Evolutionary conservation across 352 stramenopile genomes (phyloP).

Genomic region (Phytophthora sojae): DNA sequence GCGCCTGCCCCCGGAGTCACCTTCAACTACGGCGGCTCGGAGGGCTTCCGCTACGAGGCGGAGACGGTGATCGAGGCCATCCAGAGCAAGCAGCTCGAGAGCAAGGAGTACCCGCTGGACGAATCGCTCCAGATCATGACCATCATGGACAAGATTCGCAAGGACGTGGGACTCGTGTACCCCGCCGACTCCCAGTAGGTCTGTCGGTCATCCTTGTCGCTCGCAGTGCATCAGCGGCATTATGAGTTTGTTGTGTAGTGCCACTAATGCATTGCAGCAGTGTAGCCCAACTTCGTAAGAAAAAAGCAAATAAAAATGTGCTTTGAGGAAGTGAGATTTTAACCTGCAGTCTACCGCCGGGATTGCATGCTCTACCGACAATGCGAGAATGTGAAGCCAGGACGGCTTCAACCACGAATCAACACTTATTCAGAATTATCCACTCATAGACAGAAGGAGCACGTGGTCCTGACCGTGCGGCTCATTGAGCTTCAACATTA

Average conservation of each 20-base stretch:
- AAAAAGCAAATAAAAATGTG: background rate
- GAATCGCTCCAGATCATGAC: slow-evolving; percentile 62
- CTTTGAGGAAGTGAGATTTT: background rate
- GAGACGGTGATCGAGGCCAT: slow-evolving; percentile 71
- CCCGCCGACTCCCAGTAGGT: slow-evolving; percentile 29
- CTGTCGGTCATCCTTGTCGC: background rate
- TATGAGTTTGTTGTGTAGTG: background rate
- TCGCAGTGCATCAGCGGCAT: background rate
- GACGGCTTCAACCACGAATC: slow-evolving; percentile 27
- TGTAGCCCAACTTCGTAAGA: background rate
- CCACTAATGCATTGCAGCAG: background rate
- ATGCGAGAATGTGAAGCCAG: background rate
- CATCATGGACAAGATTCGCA: slow-evolving; percentile 70
- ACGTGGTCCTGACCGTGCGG: background rate
- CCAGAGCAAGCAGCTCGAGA: slow-evolving; percentile 51
- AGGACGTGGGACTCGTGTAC: slow-evolving; percentile 60
- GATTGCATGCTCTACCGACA: background rate
- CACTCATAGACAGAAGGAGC: background rate
- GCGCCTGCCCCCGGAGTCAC: slow-evolving; percentile 44
- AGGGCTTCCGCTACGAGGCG: slow-evolving; percentile 79
- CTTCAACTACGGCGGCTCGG: slow-evolving; percentile 63
- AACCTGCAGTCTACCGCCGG: too few relatives aligned
- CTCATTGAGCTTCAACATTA: background rate
- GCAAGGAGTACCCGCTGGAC: slow-evolving; percentile 50
- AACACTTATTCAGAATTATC: background rate